Evolutionary conservation across 2,329 filamentous ascomycete species (phyloP).

Genomic region (Calonectria naviculata): DNA sequence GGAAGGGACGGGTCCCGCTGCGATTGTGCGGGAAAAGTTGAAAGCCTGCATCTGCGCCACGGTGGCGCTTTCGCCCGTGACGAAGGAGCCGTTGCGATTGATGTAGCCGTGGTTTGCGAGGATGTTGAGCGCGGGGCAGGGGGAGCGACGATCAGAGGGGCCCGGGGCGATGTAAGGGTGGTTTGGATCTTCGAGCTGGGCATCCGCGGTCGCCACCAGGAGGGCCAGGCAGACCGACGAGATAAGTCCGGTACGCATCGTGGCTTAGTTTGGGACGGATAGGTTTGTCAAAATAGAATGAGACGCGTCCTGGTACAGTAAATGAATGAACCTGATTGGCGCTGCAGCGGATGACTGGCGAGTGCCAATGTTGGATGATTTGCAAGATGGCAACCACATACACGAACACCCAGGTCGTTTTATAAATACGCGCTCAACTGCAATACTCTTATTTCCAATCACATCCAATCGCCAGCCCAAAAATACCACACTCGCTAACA

Average conservation of each 20-base stretch:
- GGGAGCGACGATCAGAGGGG: neutral
- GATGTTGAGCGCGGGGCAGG: neutral
- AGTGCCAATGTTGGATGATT: neutral
- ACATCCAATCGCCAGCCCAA: neutral
- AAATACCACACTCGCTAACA: neutral
- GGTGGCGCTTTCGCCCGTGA: neutral
- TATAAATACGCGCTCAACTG: neutral
- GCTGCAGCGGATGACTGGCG: neutral
- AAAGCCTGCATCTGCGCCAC: neutral
- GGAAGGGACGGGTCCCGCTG: neutral
- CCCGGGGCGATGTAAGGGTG: slow-evolving; percentile 1
- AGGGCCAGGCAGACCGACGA: neutral
- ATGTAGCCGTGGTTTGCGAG: slow-evolving; percentile 1
- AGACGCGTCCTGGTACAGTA: neutral
- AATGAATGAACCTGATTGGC: neutral
- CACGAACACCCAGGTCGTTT: neutral
- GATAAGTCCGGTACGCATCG: neutral
- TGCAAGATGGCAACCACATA: neutral
- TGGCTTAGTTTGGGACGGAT: neutral
- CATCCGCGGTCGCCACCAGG: neutral
- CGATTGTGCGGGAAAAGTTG: neutral
- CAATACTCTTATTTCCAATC: neutral
- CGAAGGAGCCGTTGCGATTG: neutral
- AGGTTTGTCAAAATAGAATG: neutral
- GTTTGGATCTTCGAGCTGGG: neutral